Conservation (phyloP, 495 filamentous ascomycete genomes). For the Pseudevernia furfuracea region DNA sequence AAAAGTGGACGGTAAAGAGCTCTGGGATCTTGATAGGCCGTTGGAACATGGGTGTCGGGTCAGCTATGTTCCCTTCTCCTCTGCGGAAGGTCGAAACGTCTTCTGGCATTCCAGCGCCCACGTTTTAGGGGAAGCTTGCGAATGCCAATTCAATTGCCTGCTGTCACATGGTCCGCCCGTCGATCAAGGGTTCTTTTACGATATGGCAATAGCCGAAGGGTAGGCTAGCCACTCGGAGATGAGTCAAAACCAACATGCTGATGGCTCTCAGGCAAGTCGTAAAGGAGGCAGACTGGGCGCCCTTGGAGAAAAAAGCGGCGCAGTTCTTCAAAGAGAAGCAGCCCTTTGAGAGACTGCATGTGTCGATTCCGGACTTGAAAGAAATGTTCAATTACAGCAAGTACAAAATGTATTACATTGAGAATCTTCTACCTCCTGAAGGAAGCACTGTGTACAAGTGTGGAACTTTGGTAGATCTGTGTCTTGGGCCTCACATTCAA, state of each 20-base stretch:
- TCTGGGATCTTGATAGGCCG: constrained; percentile 91
- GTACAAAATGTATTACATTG: constrained; percentile 93
- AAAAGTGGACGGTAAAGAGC: constrained; percentile 63
- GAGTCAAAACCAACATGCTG: not conserved
- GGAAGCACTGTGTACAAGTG: constrained; percentile 89
- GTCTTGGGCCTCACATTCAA: constrained; percentile 77
- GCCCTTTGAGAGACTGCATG: constrained; percentile 78
- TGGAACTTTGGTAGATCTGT: constrained; percentile 73
- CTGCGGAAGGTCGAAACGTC: constrained; percentile 74
- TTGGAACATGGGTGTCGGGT: constrained; percentile 74
- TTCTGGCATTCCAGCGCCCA: constrained; percentile 95
- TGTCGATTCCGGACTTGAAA: constrained; percentile 80
- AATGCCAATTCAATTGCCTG: constrained; percentile 80
- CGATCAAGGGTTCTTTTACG: constrained; percentile 94
- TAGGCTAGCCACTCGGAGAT: constrained; percentile 28
- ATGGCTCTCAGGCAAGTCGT: constrained; percentile 49
- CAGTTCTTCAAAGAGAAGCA: constrained; percentile 94
- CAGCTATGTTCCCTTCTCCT: constrained; percentile 72
- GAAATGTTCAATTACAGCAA: constrained; percentile 97
- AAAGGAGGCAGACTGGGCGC: constrained; percentile 63
- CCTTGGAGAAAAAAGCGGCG: constrained; percentile 64
- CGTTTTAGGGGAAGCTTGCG: constrained; percentile 85
- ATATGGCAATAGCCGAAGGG: constrained; percentile 78
- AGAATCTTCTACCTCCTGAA: constrained; percentile 80
- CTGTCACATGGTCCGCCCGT: constrained; percentile 90